A percentile compares a stretch with the other conserved stretches of the same genome.
Evolutionary conservation across 2,329 filamentous ascomycete species (phyloP).

Genomic region (Fusarium agapanthi): DNA sequence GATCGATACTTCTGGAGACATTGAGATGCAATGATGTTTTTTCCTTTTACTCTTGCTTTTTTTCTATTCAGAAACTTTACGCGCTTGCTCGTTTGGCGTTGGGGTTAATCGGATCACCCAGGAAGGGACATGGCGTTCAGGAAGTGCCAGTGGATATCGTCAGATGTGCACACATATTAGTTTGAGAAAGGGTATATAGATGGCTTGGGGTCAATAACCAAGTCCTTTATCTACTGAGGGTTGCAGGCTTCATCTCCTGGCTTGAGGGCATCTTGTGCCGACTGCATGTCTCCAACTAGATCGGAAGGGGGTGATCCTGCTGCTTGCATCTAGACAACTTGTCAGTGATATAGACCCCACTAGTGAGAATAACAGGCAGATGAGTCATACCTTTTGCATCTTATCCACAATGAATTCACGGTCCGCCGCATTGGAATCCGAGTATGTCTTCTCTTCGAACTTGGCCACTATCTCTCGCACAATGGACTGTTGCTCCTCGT

Average conservation of each 20-base stretch:
- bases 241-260: conserved; percentile 70
- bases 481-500: conserved; percentile 80
- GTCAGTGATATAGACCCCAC: background rate
- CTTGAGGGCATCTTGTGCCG: conserved; percentile 76
- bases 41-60: background rate
- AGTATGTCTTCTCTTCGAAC: conserved; percentile 85
- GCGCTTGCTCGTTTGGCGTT: conserved; percentile 31
- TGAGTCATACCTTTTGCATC: conserved; percentile 86
- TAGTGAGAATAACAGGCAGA: background rate
- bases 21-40: conserved; percentile 23
- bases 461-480: conserved; percentile 87
- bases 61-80: background rate
- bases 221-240: conserved; percentile 59
- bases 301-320: conserved; percentile 90
- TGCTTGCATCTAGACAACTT: conserved; percentile 83
- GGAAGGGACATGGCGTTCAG: conserved; percentile 32
- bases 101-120: conserved; percentile 18
- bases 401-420: conserved; percentile 93
- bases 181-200: conserved; percentile 42
- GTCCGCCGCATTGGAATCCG: conserved; percentile 81
- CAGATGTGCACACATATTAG: conserved; percentile 39
- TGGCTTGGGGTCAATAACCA: conserved; percentile 33
- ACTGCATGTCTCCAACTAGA: conserved; percentile 88
- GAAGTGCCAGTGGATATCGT: conserved; percentile 27
- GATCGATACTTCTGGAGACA: conserved; percentile 58